Conservation (phyloP, 495 filamentous ascomycete species). For the Stereocaulon alpinum region DNA sequence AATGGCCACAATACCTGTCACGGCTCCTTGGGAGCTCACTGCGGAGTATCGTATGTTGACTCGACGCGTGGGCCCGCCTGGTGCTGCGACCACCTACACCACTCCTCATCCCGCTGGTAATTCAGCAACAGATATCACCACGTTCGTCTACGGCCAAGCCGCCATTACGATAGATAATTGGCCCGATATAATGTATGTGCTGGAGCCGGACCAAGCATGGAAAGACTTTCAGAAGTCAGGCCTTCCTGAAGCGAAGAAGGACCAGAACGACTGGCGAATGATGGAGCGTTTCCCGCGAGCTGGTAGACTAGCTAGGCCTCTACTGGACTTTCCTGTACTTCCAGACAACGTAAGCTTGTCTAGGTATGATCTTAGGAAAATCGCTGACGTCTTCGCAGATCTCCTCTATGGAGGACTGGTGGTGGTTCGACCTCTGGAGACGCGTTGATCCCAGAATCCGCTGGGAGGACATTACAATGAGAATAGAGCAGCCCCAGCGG, state of each 20-base stretch:
- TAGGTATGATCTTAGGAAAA: too few relatives aligned
- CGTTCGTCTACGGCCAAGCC: slow-evolving; percentile 10
- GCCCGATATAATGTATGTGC: slow-evolving; percentile 10
- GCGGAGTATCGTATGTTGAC: not conserved
- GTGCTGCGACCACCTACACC: not conserved
- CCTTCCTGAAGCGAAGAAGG: not conserved
- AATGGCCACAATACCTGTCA: too few relatives aligned
- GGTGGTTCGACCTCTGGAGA: slow-evolving; percentile 4
- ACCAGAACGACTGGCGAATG: not conserved
- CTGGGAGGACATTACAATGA: slow-evolving; percentile 6
- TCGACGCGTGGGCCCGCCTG: not conserved
- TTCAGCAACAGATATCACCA: slow-evolving; percentile 3
- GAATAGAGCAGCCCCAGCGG: not conserved
- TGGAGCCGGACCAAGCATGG: not conserved
- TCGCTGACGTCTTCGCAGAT: slow-evolving; percentile 4
- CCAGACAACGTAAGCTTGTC: slow-evolving; percentile 1
- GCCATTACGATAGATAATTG: not conserved
- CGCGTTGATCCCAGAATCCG: not conserved
- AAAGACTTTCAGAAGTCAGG: not conserved
- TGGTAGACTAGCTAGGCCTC: slow-evolving; percentile 1
- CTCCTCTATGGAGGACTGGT: not conserved
- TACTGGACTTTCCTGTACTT: slow-evolving; percentile 4
- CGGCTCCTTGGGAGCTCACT: not conserved
- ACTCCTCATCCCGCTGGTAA: not conserved
- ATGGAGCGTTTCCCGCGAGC: slow-evolving; percentile 4